Evolutionary conservation across 106 monocot species (phyloP), one percentile per base, ranked within the genome.

Genomic region (Agapanthus africanus): DNA sequence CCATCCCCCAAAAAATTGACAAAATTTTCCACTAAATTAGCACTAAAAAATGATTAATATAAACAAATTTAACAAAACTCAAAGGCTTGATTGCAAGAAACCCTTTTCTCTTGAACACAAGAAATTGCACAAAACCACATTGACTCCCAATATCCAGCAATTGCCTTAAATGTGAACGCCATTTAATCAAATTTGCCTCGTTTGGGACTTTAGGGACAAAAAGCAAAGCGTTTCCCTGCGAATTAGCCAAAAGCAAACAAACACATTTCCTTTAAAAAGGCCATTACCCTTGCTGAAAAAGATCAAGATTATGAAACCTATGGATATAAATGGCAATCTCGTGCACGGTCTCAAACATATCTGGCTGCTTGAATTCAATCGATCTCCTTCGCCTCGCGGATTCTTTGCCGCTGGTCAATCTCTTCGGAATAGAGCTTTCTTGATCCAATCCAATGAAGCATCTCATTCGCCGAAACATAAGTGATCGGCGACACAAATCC

Each of bases 221-320:
- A n/a, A n/a, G n/a, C n/a, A n/a, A n/a, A n/a, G n/a, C n/a, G n/a
- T n/a, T n/a, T n/a, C n/a, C n/a, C n/a, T n/a, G n/a, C n/a, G n/a
- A n/a, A n/a, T n/a, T n/a, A n/a, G n/a, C n/a, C n/a, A 46, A 7
- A 31, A 38, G 35, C 7, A 54, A 69, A 36, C 3, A 25, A 35
- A 11, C 22, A 23, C 61, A 61, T 47, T 72, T 46, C 33, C 25
- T n/a, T 39, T 59, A 18, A 21, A 16, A 6, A 3, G 11, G 34
- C 21, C 74, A 34, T 80, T 76, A 99, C 99, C 93, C 99, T 78
- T 99, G 99, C 73, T 90, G 93, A 79, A 99, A 93, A 59, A 99
- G 93, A 85, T 99, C 99, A 37, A 99, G 87, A 72, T 99, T 99
- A 67, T 99, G 99, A 71, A 99, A 99, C 32, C 87, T 76, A 60